Percentiles rank a stretch among this genome's conserved stretches.
phyloP scores from a whole-genome alignment of 306 rosid genomes.

The Castanea mollissima region DNA sequence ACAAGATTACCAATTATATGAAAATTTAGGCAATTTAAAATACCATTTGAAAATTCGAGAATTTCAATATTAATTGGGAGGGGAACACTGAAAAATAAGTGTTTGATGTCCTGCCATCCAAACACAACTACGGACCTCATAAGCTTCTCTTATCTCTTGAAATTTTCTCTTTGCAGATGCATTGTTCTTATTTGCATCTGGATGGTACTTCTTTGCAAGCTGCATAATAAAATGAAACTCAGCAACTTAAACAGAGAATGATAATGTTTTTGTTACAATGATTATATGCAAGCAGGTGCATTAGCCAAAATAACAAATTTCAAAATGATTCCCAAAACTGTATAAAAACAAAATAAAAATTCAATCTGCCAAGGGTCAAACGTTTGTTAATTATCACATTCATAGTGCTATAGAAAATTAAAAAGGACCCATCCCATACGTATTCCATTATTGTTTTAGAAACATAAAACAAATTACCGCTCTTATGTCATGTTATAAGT shows the following conservation, averaged over 20 bases:
- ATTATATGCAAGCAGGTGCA: not conserved
- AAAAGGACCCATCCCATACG: not conserved
- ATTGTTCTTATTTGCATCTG: conserved; percentile 82
- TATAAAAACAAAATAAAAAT: not conserved
- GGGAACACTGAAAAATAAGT: not conserved
- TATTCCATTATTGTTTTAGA: not conserved
- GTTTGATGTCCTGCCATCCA: not conserved
- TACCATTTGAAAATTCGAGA: conserved; percentile 3
- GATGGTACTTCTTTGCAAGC: conserved; percentile 97
- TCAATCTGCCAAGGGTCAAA: not conserved
- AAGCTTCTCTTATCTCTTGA: conserved; percentile 94
- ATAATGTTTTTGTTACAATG: not conserved
- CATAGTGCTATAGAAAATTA: not conserved
- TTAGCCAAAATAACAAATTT: not conserved
- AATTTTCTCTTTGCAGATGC: conserved; percentile 85
- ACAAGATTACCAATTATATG: conserved; percentile 15
- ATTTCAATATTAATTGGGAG: not conserved
- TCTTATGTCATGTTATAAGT: not conserved
- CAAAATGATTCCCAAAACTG: not conserved
- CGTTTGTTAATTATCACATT: not conserved
- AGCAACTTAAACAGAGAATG: conserved; percentile 2
- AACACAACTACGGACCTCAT: conserved; percentile 59
- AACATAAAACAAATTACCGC: not conserved
- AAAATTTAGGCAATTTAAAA: conserved; percentile 7
- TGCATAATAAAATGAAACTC: conserved; percentile 26